Percentiles rank a stretch among this genome's conserved stretches.
Evolutionary conservation across 345 rosid genomes (phyloP).

Genomic region (Noccaea bulbosa): DNA sequence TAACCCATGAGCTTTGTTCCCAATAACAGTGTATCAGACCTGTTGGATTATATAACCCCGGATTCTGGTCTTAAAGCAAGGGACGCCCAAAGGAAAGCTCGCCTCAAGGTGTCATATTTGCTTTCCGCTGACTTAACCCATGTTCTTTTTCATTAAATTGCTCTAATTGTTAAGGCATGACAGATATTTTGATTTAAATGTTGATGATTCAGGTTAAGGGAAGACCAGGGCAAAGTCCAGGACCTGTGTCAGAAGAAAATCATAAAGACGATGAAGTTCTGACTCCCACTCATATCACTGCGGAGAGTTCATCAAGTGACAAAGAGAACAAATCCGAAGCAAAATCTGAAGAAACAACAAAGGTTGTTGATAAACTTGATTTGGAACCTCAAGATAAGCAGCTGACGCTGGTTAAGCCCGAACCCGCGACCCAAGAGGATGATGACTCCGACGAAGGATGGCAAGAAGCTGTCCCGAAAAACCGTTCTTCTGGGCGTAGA

Average conservation of each 20-base stretch:
- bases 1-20: conserved; percentile 40
- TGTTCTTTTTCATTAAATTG: neutral
- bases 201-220: conserved; percentile 64
- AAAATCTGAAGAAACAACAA: conserved; percentile 54
- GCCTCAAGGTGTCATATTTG: conserved; percentile 67
- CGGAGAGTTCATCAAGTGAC: conserved; percentile 70
- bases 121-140: conserved; percentile 16
- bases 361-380: conserved; percentile 56
- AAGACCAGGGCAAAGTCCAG: conserved; percentile 73
- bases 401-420: conserved; percentile 39
- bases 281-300: conserved; percentile 50
- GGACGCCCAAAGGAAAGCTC: conserved; percentile 92
- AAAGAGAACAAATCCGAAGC: conserved; percentile 77
- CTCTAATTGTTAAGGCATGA: conserved; percentile 23
- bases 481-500: conserved; percentile 74
- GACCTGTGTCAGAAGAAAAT: conserved; percentile 60
- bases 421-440: conserved; percentile 53
- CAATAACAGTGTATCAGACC: conserved; percentile 87
- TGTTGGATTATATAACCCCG: conserved; percentile 95
- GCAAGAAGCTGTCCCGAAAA: conserved; percentile 98
- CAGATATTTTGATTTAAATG: conserved; percentile 31
- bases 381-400: conserved; percentile 49
- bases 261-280: conserved; percentile 66
- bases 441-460: conserved; percentile 91
- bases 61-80: conserved; percentile 84